A percentile compares a stretch with the other conserved stretches of the same genome.
Evolutionary conservation across 164 flowering plant genomes (phyloP).

Genomic region (Piper betle): DNA sequence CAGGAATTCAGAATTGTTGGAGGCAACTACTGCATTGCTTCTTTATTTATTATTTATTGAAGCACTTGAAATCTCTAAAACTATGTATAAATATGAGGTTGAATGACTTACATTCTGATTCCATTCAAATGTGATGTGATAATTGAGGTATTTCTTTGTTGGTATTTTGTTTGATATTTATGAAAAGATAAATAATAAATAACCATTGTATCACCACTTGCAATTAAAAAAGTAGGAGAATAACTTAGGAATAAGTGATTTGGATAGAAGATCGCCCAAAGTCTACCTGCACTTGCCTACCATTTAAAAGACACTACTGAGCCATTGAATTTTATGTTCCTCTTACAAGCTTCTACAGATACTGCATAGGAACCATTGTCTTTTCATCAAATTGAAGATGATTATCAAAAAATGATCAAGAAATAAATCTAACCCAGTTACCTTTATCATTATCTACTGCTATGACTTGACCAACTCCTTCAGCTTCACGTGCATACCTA

Average conservation of each 20-base stretch:
- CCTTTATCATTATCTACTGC: conserved; percentile 96
- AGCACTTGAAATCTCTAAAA: too few relatives aligned
- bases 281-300: too few relatives aligned
- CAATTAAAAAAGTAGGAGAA: neutral
- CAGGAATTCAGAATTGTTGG: too few relatives aligned
- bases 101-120: too few relatives aligned
- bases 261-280: too few relatives aligned
- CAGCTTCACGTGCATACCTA: conserved; percentile 94
- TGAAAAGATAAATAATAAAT: neutral
- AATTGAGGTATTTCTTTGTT: too few relatives aligned
- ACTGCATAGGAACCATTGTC: conserved; percentile 26
- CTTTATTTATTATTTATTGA: conserved; percentile 29
- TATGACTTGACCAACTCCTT: conserved; percentile 82
- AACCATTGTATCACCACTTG: neutral
- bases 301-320: conserved; percentile 66
- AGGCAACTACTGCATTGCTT: too few relatives aligned
- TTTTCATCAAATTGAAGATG: neutral
- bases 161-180: too few relatives aligned
- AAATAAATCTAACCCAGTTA: conserved; percentile 9
- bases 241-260: too few relatives aligned
- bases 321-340: conserved; percentile 93
- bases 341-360: conserved; percentile 84
- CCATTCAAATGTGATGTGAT: too few relatives aligned
- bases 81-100: too few relatives aligned
- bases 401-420: neutral